These are phyloP conservation scores for Capsella rubella DNA, from an alignment of 441 rosid genomes.

Conservation along the genomic window DNA sequence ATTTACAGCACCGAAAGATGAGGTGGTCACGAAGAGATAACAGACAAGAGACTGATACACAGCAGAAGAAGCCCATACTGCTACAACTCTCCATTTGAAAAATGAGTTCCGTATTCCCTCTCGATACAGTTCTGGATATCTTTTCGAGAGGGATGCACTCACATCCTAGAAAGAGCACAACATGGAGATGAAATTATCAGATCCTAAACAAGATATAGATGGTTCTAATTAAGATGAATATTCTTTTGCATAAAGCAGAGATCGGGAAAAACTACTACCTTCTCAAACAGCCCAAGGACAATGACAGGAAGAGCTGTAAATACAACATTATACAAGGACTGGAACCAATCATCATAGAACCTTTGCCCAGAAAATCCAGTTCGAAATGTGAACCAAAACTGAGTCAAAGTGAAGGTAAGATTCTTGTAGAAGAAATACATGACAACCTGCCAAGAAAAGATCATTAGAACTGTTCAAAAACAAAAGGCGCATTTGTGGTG, in stretches of 20 bases:
- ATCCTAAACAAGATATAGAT: background rate
- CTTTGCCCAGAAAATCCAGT: constrained; percentile 99
- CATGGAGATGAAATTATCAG: background rate
- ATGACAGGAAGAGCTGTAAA: constrained; percentile 98
- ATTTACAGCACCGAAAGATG: constrained; percentile 69
- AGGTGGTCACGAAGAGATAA: constrained; percentile 68
- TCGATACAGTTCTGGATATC: constrained; percentile 90
- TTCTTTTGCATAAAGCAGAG: background rate
- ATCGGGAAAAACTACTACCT: constrained; percentile 55
- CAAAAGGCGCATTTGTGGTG: constrained; percentile 11
- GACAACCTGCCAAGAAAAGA: constrained; percentile 79
- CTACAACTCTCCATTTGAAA: constrained; percentile 94
- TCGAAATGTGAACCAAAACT: constrained; percentile 99
- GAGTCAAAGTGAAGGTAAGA: constrained; percentile 97
- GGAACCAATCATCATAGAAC: constrained; percentile 99
- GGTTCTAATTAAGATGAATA: background rate
- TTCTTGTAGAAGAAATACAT: constrained; percentile 99
- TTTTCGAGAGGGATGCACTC: constrained; percentile 93
- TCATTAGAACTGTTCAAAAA: constrained; percentile 3
- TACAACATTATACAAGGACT: constrained; percentile 91
- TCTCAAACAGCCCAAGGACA: constrained; percentile 94
- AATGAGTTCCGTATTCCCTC: constrained; percentile 89
- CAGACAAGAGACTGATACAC: constrained; percentile 90
- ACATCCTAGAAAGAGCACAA: constrained; percentile 70
- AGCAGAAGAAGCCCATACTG: constrained; percentile 88